A percentile compares a stretch with the other conserved stretches of the same genome.
phyloP scores from a whole-genome alignment of 495 filamentous ascomycete genomes.

The Tuber melanosporum region DNA sequence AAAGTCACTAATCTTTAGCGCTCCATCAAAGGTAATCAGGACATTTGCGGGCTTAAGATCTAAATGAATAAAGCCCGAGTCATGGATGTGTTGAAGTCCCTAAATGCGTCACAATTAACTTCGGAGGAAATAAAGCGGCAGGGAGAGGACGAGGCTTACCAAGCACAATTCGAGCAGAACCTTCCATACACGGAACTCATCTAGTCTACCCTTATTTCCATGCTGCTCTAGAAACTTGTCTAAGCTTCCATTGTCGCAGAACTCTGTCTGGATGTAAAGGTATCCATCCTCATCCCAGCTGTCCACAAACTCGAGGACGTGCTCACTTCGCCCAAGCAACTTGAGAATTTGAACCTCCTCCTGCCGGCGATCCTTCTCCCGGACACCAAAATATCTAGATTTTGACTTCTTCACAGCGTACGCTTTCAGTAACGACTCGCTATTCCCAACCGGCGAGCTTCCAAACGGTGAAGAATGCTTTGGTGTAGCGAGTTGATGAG shows the following conservation, averaged over 20 bases:
- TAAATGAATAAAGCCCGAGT: slow-evolving; percentile 80
- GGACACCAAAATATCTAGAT: slow-evolving; percentile 63
- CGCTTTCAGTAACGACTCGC: slow-evolving; percentile 51
- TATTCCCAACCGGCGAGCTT: slow-evolving; percentile 36
- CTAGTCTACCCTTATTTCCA: slow-evolving; percentile 74
- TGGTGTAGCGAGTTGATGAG: slow-evolving; percentile 41
- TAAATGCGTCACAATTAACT: slow-evolving; percentile 43
- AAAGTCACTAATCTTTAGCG: slow-evolving; percentile 92
- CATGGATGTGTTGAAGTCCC: slow-evolving; percentile 84
- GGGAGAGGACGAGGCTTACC: slow-evolving; percentile 49
- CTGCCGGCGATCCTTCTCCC: slow-evolving; percentile 69
- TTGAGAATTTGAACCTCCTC: slow-evolving; percentile 73
- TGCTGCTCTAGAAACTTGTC: slow-evolving; percentile 71
- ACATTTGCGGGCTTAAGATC: slow-evolving; percentile 95
- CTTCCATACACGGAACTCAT: slow-evolving; percentile 98
- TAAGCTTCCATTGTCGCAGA: slow-evolving; percentile 84
- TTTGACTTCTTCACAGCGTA: slow-evolving; percentile 93
- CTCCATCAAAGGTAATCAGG: slow-evolving; percentile 81
- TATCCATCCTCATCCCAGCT: slow-evolving; percentile 76
- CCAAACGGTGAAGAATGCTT: slow-evolving; percentile 46
- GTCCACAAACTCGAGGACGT: slow-evolving; percentile 71
- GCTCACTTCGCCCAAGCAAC: slow-evolving; percentile 64
- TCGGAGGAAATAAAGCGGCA: slow-evolving; percentile 39
- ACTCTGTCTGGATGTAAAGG: slow-evolving; percentile 96
- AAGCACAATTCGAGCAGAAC: slow-evolving; percentile 74